Percentiles rank a stretch among this genome's conserved stretches.
phyloP scores from a whole-genome alignment of 768 basidiomycete species.

The Pleurotus tuoliensis region DNA sequence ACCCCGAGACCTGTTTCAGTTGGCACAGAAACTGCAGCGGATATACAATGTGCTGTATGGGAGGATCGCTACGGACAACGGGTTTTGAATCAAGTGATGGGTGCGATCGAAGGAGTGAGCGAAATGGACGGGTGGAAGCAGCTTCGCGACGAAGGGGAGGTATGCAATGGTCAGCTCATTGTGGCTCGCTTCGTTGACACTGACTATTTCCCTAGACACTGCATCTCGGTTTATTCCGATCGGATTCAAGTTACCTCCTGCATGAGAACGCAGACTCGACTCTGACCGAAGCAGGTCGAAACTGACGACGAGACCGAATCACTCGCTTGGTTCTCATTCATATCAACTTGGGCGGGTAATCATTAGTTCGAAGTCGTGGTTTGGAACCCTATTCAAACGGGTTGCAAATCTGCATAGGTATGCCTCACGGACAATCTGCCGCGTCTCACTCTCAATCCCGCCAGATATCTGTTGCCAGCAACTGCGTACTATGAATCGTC shows the following conservation, averaged over 20 bases:
- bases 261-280: slow-evolving; percentile 43
- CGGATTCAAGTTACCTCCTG: slow-evolving; percentile 91
- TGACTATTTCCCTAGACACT: slow-evolving; percentile 50
- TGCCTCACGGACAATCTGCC: slow-evolving; percentile 3
- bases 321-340: too few species aligned
- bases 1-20: slow-evolving; percentile 65
- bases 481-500: slow-evolving; percentile 67
- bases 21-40: slow-evolving; percentile 64
- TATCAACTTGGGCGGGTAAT: too few species aligned
- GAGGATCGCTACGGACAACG: slow-evolving; percentile 70
- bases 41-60: slow-evolving; percentile 86
- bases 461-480: slow-evolving; percentile 61
- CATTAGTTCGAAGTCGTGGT: slow-evolving; percentile 67
- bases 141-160: slow-evolving; percentile 62
- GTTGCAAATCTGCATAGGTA: slow-evolving; percentile 76
- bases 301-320: too few species aligned
- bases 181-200: background rate
- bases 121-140: slow-evolving; percentile 85
- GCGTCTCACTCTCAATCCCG: background rate
- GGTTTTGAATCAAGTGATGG: slow-evolving; percentile 86
- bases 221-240: slow-evolving; percentile 89
- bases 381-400: slow-evolving; percentile 73
- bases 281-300: slow-evolving; percentile 68
- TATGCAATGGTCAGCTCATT: slow-evolving; percentile 13
- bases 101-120: slow-evolving; percentile 69